Percentiles rank a stretch among this genome's conserved stretches.
Conservation (phyloP, 2,329 filamentous ascomycete genomes). For the Sphaerulina musiva region DNA sequence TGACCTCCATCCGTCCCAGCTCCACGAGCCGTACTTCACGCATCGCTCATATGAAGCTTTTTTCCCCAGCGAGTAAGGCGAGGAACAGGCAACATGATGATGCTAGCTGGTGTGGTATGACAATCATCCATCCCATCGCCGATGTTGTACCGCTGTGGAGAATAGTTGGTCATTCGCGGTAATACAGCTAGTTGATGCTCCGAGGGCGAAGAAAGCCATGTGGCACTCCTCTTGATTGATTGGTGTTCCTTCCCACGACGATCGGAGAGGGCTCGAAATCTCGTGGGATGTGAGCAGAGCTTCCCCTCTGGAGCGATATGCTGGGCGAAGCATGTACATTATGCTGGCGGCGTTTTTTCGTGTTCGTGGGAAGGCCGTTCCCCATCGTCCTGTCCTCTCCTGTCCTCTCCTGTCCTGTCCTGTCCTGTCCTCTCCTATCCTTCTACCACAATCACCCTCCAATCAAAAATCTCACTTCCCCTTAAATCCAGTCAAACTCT, state of each 20-base stretch:
- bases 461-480: background rate
- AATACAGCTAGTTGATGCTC: background rate
- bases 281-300: background rate
- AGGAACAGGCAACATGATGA: background rate
- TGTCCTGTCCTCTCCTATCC: background rate
- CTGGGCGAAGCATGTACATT: too few species aligned
- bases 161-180: background rate
- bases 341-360: too few species aligned
- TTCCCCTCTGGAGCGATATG: background rate
- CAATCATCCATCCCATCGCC: background rate
- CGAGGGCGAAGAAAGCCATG: background rate
- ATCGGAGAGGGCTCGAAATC: background rate
- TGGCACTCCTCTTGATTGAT: background rate
- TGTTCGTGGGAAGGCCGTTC: too few species aligned
- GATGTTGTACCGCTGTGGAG: background rate
- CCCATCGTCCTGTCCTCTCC: too few species aligned
- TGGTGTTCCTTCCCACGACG: background rate
- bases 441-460: background rate
- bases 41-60: background rate
- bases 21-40: background rate
- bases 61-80: background rate
- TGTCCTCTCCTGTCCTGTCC: background rate
- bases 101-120: background rate
- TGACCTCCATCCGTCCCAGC: background rate
- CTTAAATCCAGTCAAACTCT: constrained; percentile 18